Evolutionary conservation across 176 grass and related monocot species (phyloP).

Genomic region (Ananas comosus): DNA sequence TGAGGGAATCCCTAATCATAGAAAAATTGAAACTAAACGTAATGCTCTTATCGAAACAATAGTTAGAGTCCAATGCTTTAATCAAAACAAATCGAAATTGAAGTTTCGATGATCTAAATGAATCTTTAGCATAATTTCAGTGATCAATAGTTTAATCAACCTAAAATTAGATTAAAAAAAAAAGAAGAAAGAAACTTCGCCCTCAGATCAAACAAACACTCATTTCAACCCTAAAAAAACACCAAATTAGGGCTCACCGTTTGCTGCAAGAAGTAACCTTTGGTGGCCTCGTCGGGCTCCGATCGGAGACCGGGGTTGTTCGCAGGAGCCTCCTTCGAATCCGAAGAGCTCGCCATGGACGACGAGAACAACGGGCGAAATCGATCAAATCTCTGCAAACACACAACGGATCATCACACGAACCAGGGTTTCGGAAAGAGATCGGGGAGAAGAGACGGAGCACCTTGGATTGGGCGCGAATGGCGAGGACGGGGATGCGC

Average conservation of each 20-base stretch:
- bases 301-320: conserved; percentile 71
- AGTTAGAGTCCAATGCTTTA: too few relatives aligned
- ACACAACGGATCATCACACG: neutral
- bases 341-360: conserved; percentile 52
- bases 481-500: conserved; percentile 1
- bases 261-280: conserved; percentile 94
- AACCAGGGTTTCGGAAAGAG: neutral
- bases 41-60: too few relatives aligned
- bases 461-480: conserved; percentile 29
- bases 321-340: conserved; percentile 50
- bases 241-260: conserved; percentile 29
- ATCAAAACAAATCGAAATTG: too few relatives aligned
- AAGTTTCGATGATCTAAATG: too few relatives aligned
- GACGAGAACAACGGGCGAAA: conserved; percentile 23
- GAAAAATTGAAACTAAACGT: neutral
- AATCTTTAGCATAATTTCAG: too few relatives aligned
- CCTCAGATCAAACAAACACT: too few relatives aligned
- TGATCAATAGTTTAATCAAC: too few relatives aligned
- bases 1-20: too few relatives aligned
- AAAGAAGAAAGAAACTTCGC: neutral
- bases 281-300: conserved; percentile 60
- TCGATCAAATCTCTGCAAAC: conserved; percentile 36
- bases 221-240: neutral
- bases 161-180: neutral
- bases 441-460: neutral